Conservation (phyloP, 257 asterid genomes). For the Sherardia arvensis region DNA sequence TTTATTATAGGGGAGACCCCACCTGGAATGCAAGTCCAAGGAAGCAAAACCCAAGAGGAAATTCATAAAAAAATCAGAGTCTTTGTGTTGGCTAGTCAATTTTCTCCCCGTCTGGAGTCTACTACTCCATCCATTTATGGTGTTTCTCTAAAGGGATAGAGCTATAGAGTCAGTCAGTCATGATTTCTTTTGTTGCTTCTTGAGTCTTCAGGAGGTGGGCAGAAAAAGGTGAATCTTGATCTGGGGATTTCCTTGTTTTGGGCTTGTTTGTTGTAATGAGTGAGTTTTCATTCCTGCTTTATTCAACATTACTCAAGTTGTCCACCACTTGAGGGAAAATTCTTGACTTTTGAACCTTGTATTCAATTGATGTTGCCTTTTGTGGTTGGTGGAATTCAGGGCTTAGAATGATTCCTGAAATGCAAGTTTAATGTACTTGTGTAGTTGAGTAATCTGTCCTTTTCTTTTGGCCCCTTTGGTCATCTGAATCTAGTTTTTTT, state of each 20-base stretch:
- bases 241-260: constrained; percentile 9
- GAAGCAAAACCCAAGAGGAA: constrained; percentile 14
- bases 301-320: constrained; percentile 10
- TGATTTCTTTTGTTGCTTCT: constrained; percentile 3
- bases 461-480: constrained; percentile 6
- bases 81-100: constrained; percentile 1
- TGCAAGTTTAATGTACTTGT: constrained; percentile 9
- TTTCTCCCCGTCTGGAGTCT: constrained; percentile 29
- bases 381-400: not conserved
- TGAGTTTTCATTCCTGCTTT: constrained; percentile 1
- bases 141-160: constrained; percentile 31
- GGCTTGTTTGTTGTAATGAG: constrained; percentile 10
- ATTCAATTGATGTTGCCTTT: not conserved
- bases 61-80: constrained; percentile 4
- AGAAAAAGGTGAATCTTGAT: constrained; percentile 18
- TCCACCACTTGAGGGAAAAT: constrained; percentile 11
- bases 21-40: constrained; percentile 25
- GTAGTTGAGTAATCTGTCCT: not conserved
- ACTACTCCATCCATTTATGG: constrained; percentile 29
- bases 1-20: constrained; percentile 23
- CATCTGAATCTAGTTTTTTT: constrained; percentile 6
- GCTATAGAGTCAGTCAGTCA: constrained; percentile 15
- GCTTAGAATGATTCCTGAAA: constrained; percentile 8
- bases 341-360: constrained; percentile 20
- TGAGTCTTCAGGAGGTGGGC: not conserved